Evolutionary conservation across 371 early-diverging fungal species (phyloP).

Genomic region (Mucor piriformis): DNA sequence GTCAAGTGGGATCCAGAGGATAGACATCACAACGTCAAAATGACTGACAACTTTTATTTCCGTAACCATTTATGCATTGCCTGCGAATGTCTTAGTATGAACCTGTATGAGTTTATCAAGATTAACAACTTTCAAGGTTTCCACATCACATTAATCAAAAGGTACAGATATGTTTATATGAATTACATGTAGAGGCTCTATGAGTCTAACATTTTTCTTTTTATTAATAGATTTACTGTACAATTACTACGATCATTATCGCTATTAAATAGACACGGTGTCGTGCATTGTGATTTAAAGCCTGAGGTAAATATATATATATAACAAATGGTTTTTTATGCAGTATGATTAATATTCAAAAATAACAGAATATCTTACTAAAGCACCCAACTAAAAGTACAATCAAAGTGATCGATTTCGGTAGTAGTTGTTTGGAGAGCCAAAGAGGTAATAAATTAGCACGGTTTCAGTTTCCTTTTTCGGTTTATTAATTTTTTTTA

Average conservation of each 20-base stretch:
- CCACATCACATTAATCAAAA: slow-evolving; percentile 77
- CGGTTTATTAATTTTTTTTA: neutral
- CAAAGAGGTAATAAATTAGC: slow-evolving; percentile 37
- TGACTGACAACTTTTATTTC: slow-evolving; percentile 92
- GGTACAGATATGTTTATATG: slow-evolving; percentile 18
- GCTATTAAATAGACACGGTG: slow-evolving; percentile 72
- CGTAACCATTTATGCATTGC: slow-evolving; percentile 95
- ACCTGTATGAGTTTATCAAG: slow-evolving; percentile 97
- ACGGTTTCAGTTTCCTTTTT: neutral
- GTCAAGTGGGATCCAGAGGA: slow-evolving; percentile 82
- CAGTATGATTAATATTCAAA: neutral
- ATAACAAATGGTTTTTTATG: neutral
- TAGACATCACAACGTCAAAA: slow-evolving; percentile 79
- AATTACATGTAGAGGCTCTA: slow-evolving; percentile 19
- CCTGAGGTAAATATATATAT: slow-evolving; percentile 75
- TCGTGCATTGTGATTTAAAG: slow-evolving; percentile 99
- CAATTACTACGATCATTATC: slow-evolving; percentile 89
- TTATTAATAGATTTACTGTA: slow-evolving; percentile 61
- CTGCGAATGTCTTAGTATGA: slow-evolving; percentile 93
- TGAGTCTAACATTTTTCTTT: neutral
- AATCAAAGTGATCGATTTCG: slow-evolving; percentile 97
- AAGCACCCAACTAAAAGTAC: slow-evolving; percentile 69
- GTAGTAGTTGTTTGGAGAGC: slow-evolving; percentile 78
- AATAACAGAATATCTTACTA: slow-evolving; percentile 71
- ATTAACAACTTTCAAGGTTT: slow-evolving; percentile 92